Base-by-base conservation (phyloP, 805 yeast genomes). In the Candida verbasci region DNA sequence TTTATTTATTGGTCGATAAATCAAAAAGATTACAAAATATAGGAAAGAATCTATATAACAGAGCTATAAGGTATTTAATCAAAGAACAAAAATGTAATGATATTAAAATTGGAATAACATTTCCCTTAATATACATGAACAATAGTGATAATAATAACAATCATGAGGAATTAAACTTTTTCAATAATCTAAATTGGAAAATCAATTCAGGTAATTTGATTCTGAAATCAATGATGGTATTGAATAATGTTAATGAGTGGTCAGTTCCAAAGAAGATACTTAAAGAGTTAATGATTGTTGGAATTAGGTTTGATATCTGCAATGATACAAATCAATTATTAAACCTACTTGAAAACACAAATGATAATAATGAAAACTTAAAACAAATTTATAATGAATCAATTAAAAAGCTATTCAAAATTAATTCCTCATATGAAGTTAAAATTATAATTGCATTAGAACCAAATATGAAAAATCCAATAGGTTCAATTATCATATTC, bases 281-380 rank as follows among this genome's bases (percentile, higher is more conserved):
- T 28, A 56, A 72, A 34, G 79, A 74, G 42, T 60, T 78, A 43
- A 74, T 72, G 60, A 72, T 75, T 38, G 74, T 75, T 26, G 80
- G 81, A 3, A 71, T 77, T 10, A 56, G 76, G 42, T 76, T 78
- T 52, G 80, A 75, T 46, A 62, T 76, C n/a, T 70, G 78, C 46
- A 60, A 56, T 40, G 63, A 70, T 39, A 53, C 67, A 9, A 55
- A 56, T 3, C 68, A 70, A 43, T 54, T 76, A 28, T 50, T 67
- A 44, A 53, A 57, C n/a, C 50, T 74, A n/a, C 55, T 74, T 5
- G 48, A 55, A 23, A 44, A 54, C 15, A 42, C 53, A 3, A 46
- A 42, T n/a, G 21, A 12, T 6, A 43, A 37, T 10, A 31, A 31
- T n/a, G 8, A 4, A 24, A 33, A 23, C 25, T 32, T 27, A 17